Evolutionary conservation across 768 basidiomycete genomes (phyloP), one percentile per base, ranked within the genome.

Genomic region (Russula sp.): DNA sequence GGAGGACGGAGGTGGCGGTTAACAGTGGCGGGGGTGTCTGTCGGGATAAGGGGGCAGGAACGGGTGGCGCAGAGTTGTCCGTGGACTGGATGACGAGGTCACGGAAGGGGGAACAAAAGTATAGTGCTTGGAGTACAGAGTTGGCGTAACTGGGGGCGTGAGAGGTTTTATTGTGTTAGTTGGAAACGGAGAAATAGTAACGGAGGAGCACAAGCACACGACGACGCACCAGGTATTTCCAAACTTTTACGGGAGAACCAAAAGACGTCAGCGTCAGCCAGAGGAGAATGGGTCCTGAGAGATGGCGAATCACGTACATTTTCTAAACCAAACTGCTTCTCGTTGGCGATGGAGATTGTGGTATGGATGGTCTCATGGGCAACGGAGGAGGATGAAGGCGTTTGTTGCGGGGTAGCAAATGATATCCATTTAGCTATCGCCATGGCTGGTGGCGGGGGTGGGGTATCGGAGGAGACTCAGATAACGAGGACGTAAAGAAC

Each of bases 91-190:
- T 75, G 67, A 98, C 79, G 60, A 97, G 89, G 53, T 95, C 88
- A 54, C 95, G 83, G 72, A 99, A 98, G 1, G 96, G 95, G 25
- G 83, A 76, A 72, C 94, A 98, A 73, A 95, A 96, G 77, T 98
- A 99, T 58, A 98, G 83, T 0, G 97, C 87, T 73, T 99, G 96
- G 16, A 99, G 81, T 25, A 99, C 93, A n/a, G 96, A 97, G 75
- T 98, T 99, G 77, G 90, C 94, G 74, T 99, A 99, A 76, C 94
- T 94, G 72, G 18, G 18, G 52, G 11, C 22, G 13, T n/a, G 22
- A 16, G 39, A 25, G 18, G 25, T 29, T 29, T 29, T 3, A 20
- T 29, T 3, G 11, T 41, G 41, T 16, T 5, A n/a, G 41, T 45
- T 32, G 32, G 29, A 41, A 14, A 32, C 3, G 29, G 11, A n/a